phyloP scores from a whole-genome alignment of 176 grass and related monocot genomes.

The Cenchrus fungigraminus region DNA sequence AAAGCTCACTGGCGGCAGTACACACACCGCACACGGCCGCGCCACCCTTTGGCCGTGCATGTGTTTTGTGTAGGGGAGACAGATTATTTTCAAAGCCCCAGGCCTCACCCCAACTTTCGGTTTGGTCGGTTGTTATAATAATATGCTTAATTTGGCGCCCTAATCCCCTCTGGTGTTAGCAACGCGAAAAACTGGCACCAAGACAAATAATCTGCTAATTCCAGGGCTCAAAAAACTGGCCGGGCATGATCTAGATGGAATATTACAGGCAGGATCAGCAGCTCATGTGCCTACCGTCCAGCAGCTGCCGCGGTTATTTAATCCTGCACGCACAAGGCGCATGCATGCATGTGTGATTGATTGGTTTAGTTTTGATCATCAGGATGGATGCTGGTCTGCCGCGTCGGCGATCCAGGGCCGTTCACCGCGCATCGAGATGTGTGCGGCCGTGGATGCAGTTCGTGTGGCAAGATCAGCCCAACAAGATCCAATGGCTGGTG shows the following conservation, averaged over 20 bases:
- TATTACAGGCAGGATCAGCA: slow-evolving; percentile 25
- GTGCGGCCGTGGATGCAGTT: background rate
- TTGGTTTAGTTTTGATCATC: background rate
- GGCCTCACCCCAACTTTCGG: background rate
- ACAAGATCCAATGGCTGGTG: background rate
- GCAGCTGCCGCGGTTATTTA: background rate
- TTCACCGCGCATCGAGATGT: background rate
- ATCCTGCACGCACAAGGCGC: background rate
- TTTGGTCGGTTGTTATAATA: slow-evolving; percentile 35
- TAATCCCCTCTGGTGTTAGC: slow-evolving; percentile 24
- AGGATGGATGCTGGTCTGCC: background rate
- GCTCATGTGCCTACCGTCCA: slow-evolving; percentile 5
- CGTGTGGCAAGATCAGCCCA: slow-evolving; percentile 2
- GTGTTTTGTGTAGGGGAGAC: slow-evolving; percentile 23
- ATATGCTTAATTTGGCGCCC: background rate
- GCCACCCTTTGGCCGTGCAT: background rate
- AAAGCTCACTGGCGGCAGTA: background rate
- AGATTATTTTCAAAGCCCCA: slow-evolving; percentile 9
- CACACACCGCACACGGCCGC: background rate
- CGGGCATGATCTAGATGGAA: slow-evolving; percentile 28
- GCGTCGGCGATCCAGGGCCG: background rate
- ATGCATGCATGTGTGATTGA: background rate
- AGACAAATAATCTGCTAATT: slow-evolving; percentile 13
- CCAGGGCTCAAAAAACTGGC: background rate
- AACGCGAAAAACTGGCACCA: background rate